Base-by-base conservation (phyloP, 768 basidiomycete genomes). In the Cystofilobasidium ferigula region DNA sequence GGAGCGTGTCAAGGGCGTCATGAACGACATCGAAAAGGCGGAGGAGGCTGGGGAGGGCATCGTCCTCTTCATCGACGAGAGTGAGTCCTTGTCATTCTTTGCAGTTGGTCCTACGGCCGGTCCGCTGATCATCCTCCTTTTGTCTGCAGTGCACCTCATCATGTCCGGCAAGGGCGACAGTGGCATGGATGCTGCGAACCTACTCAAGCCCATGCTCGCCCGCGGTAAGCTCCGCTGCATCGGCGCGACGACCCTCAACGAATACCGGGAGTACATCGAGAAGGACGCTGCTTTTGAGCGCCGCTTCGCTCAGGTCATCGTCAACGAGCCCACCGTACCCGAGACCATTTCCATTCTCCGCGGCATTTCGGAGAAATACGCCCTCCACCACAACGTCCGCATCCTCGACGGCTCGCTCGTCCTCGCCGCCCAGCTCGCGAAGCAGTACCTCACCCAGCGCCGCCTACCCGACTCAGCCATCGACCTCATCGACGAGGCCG, bases 261-360 rank as follows among this genome's bases (percentile, higher is more conserved):
- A 97, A 71, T 68, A 74, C 73, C 69, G 74, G 71, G 69, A 76
- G 43, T 88, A 89, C 75, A 91, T 95, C 73, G 91, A 95, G 77
- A 88, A 86, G 56, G 92, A 94, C 71, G 40, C 47, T 26, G 91
- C 91, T 8, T 80, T 94, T 61, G 91, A 93, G 72, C 83, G 92
- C 69, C 82, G 92, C 70, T 93, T 94, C 75, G 89, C 92, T 2
- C 91, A 95, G 75, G 91, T 98, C 47, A 73, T 93, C 32, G 84
- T 98, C 67, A 91, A 91, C 70, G 94, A 98, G 73, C 94, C 94
- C 0, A 78, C 79, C 14, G 93, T 97, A 0, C 76, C 86, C 6
- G 91, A 94, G 70, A 87, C 94, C 0, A 91, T 98, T 78, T 87
- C 82, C 70, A 98, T 97, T 69, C 81, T 98, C 42, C 86, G 94